Percentiles rank a stretch among this genome's conserved stretches.
Evolutionary conservation across 495 filamentous ascomycete species (phyloP).

Genomic region (Sabuloglossum arenarium): DNA sequence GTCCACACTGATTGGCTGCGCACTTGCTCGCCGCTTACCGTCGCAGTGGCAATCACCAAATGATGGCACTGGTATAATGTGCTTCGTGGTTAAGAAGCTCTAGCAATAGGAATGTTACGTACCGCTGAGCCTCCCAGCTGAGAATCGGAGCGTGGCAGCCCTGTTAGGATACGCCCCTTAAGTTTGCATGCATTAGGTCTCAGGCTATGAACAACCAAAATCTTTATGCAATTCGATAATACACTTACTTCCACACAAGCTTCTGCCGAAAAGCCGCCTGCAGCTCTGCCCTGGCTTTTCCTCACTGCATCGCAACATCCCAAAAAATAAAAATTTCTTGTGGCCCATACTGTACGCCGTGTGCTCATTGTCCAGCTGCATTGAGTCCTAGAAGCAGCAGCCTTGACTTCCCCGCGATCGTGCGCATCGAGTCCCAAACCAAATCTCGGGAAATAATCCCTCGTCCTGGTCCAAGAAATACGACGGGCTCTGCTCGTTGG

Average conservation of each 20-base stretch:
- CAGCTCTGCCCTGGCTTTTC: no score
- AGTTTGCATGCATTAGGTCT: not conserved
- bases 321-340: not conserved
- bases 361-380: not conserved
- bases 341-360: not conserved
- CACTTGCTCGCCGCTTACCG: not conserved
- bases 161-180: not conserved
- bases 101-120: no score
- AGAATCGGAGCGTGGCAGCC: no score
- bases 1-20: not conserved
- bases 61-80: not conserved
- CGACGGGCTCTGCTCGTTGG: not conserved
- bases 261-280: no score
- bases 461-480: not conserved
- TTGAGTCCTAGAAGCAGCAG: no score
- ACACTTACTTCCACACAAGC: not conserved
- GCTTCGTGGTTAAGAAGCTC: not conserved
- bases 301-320: not conserved
- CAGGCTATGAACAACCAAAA: not conserved
- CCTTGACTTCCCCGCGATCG: not conserved
- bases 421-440: not conserved
- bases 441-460: not conserved
- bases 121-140: not conserved
- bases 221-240: not conserved
- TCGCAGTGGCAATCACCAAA: not conserved